Percentiles rank a stretch among this genome's conserved stretches.
phyloP scores from a whole-genome alignment of 768 basidiomycete species.

The Brasilioporus rufonigricans region DNA sequence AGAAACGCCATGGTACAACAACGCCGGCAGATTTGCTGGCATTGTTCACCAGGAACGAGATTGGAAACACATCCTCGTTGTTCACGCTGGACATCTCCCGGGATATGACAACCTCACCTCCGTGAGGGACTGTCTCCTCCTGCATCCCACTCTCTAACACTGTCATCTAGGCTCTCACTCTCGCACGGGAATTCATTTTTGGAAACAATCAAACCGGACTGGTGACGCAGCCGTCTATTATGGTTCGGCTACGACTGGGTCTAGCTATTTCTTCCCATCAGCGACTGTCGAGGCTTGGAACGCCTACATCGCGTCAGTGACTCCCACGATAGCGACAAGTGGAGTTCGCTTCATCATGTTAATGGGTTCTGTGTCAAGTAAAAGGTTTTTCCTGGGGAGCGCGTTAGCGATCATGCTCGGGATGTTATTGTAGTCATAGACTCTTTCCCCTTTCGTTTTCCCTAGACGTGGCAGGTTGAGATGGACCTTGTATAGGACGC shows the following conservation, averaged over 20 bases:
- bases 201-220: conserved; percentile 60
- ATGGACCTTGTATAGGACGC: conserved; percentile 12
- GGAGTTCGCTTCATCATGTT: neutral
- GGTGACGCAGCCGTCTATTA: conserved; percentile 56
- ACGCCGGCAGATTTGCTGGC: conserved; percentile 54
- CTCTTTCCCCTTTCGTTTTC: neutral
- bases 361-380: neutral
- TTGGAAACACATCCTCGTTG: conserved; percentile 44
- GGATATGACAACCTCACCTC: conserved; percentile 33
- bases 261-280: conserved; percentile 52
- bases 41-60: conserved; percentile 73
- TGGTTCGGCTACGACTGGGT: conserved; percentile 44
- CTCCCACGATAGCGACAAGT: neutral
- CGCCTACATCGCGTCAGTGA: conserved; percentile 45
- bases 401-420: neutral
- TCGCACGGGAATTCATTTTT: conserved; percentile 66
- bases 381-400: neutral
- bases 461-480: too few species aligned
- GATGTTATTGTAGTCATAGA: neutral
- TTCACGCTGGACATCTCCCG: conserved; percentile 39
- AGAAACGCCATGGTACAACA: conserved; percentile 63
- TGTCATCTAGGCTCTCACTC: conserved; percentile 48
- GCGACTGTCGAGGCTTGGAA: conserved; percentile 60
- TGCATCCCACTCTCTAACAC: neutral
- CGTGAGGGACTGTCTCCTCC: conserved; percentile 37